A percentile compares a stretch with the other conserved stretches of the same genome.
Evolutionary conservation across 352 stramenopile species (phyloP).

Genomic region (Phytophthora colocasiae): DNA sequence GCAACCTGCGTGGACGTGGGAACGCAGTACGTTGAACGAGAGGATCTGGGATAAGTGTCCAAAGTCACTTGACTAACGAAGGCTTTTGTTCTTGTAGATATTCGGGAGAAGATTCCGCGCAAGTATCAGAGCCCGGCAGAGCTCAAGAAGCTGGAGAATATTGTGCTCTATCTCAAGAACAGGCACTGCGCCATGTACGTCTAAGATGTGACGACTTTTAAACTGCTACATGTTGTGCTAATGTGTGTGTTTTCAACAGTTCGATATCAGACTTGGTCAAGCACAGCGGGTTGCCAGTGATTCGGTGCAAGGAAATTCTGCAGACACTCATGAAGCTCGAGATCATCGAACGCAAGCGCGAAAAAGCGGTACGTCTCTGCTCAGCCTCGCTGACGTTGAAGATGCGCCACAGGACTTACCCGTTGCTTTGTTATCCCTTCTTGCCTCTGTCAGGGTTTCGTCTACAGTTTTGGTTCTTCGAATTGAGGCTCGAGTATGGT

Average conservation of each 20-base stretch:
- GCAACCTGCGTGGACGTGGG: slow-evolving; percentile 76
- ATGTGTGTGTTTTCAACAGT: slow-evolving; percentile 30
- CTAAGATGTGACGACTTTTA: background rate
- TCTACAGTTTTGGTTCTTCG: slow-evolving; percentile 68
- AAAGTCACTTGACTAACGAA: background rate
- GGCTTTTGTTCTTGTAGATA: slow-evolving; percentile 42
- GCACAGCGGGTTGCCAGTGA: slow-evolving; percentile 77
- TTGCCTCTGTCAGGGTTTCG: slow-evolving; percentile 53
- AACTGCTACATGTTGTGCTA: slow-evolving; percentile 2
- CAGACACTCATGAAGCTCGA: slow-evolving; percentile 90
- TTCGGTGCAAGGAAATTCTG: slow-evolving; percentile 89
- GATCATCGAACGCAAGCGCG: slow-evolving; percentile 75
- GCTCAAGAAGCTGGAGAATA: slow-evolving; percentile 88
- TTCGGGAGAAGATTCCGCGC: slow-evolving; percentile 79
- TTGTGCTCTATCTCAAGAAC: slow-evolving; percentile 89
- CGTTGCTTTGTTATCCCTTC: slow-evolving; percentile 7
- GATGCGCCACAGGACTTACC: slow-evolving; percentile 5
- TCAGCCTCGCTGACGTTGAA: background rate
- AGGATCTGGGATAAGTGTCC: too few species aligned
- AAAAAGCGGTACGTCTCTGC: slow-evolving; percentile 64
- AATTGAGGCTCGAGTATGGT: slow-evolving; percentile 14
- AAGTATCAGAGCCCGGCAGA: slow-evolving; percentile 85
- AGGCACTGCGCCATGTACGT: slow-evolving; percentile 79
- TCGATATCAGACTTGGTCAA: slow-evolving; percentile 87
- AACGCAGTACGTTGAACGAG: slow-evolving; percentile 60